phyloP scores from a whole-genome alignment of 257 asterid genomes.

The Knoxia roxburghii region DNA sequence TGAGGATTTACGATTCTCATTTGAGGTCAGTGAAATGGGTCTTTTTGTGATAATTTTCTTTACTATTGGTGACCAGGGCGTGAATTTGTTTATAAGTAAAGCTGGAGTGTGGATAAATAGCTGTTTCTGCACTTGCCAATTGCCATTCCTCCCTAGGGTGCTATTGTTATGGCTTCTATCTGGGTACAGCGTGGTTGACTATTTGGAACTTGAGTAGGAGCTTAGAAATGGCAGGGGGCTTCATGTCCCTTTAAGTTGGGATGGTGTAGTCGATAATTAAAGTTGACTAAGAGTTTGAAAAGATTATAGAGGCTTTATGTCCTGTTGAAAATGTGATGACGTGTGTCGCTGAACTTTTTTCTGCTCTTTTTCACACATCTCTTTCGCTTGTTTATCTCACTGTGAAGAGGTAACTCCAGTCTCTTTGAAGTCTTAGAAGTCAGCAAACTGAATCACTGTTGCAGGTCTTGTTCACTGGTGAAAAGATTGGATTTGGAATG shows the following conservation, averaged over 20 bases:
- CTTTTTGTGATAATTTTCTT: background rate
- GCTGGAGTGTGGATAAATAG: background rate
- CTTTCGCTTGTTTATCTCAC: background rate
- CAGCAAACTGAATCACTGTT: conserved; percentile 23
- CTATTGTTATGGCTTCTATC: background rate
- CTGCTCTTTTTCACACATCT: background rate
- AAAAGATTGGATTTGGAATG: conserved; percentile 79
- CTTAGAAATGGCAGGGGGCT: background rate
- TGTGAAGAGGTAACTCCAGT: conserved; percentile 7
- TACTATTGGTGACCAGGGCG: background rate
- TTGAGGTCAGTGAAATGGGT: conserved; percentile 57
- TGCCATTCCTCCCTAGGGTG: background rate
- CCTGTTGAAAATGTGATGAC: too few relatives aligned
- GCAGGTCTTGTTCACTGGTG: conserved; percentile 83
- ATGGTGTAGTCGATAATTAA: too few relatives aligned
- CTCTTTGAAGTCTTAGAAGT: conserved; percentile 22
- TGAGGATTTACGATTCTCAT: conserved; percentile 67
- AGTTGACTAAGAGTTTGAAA: too few relatives aligned
- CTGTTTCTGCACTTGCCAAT: background rate
- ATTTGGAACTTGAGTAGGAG: background rate
- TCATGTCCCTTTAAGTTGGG: background rate
- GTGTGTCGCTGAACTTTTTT: too few relatives aligned
- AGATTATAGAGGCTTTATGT: too few relatives aligned
- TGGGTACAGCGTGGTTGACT: background rate
- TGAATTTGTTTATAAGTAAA: background rate